Conservation (phyloP, 192 early-diverging fungal genomes). For the Coemansia sp. region DNA sequence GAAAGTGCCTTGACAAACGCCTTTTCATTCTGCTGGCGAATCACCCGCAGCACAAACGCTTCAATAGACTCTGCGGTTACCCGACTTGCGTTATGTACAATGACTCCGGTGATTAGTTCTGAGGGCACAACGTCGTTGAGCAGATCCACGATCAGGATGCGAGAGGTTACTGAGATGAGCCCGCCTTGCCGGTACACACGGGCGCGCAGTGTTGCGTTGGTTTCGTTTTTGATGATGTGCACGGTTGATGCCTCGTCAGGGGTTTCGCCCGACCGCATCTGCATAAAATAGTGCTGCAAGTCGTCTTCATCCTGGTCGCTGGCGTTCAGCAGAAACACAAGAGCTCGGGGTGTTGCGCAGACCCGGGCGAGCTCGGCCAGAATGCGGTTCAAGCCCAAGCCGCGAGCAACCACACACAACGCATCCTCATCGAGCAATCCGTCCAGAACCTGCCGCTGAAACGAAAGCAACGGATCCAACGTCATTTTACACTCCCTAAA, state of each 20-base stretch:
- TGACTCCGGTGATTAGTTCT: conserved; percentile 75
- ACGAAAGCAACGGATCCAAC: conserved; percentile 50
- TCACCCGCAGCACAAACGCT: conserved; percentile 84
- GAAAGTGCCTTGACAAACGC: conserved; percentile 95
- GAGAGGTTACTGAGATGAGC: conserved; percentile 79
- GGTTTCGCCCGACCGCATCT: conserved; percentile 46
- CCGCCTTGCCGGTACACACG: conserved; percentile 79
- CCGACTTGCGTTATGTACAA: conserved; percentile 84
- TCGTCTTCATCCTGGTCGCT: conserved; percentile 57
- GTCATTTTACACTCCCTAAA: background rate
- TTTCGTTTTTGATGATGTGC: conserved; percentile 26
- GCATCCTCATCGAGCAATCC: conserved; percentile 75
- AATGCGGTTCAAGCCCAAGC: conserved; percentile 72
- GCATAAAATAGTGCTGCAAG: conserved; percentile 56
- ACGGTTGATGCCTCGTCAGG: conserved; percentile 19
- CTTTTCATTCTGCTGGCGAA: conserved; percentile 72
- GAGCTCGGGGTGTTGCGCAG: conserved; percentile 63
- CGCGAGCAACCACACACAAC: conserved; percentile 73
- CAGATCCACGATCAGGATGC: conserved; percentile 88
- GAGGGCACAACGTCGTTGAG: conserved; percentile 74
- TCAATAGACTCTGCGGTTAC: conserved; percentile 79
- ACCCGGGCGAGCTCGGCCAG: conserved; percentile 70
- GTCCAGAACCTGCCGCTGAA: conserved; percentile 66
- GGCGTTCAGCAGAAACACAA: conserved; percentile 81
- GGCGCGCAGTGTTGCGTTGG: conserved; percentile 30